These are phyloP conservation scores for Boeremia exigua DNA, from an alignment of 2,329 filamentous ascomycete species.

Conservation along the genomic window DNA sequence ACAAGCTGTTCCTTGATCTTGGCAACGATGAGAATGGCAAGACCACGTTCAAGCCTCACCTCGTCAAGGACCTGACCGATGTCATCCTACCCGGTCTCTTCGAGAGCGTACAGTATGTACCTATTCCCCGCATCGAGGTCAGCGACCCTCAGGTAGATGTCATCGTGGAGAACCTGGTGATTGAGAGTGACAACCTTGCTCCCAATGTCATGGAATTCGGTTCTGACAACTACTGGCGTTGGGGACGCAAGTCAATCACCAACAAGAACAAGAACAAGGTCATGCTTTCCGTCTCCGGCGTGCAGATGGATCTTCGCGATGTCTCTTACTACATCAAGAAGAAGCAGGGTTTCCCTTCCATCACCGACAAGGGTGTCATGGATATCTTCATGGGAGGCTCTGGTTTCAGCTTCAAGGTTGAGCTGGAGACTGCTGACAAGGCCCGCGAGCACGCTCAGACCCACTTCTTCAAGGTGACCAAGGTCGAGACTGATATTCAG, in stretches of 20 bases:
- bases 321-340: slow-evolving; percentile 95
- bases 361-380: slow-evolving; percentile 86
- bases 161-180: slow-evolving; percentile 90
- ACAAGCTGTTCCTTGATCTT: slow-evolving; percentile 89
- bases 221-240: slow-evolving; percentile 93
- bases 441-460: slow-evolving; percentile 65
- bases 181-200: slow-evolving; percentile 96
- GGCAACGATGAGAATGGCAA: slow-evolving; percentile 86
- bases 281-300: slow-evolving; percentile 83
- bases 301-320: slow-evolving; percentile 82
- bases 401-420: slow-evolving; percentile 90
- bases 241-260: slow-evolving; percentile 85
- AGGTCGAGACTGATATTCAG: slow-evolving; percentile 81
- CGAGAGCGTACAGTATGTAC: slow-evolving; percentile 86
- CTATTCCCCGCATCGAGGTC: slow-evolving; percentile 93
- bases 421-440: slow-evolving; percentile 80
- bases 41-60: slow-evolving; percentile 87
- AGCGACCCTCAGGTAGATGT: slow-evolving; percentile 83
- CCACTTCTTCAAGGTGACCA: slow-evolving; percentile 94
- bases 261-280: slow-evolving; percentile 84
- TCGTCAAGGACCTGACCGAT: slow-evolving; percentile 86
- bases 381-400: slow-evolving; percentile 87
- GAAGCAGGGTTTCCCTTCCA: slow-evolving; percentile 88
- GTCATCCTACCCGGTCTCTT: slow-evolving; percentile 84
- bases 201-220: slow-evolving; percentile 89